Base-by-base conservation (phyloP, 768 basidiomycete genomes). In the Auricularia heimuer region DNA sequence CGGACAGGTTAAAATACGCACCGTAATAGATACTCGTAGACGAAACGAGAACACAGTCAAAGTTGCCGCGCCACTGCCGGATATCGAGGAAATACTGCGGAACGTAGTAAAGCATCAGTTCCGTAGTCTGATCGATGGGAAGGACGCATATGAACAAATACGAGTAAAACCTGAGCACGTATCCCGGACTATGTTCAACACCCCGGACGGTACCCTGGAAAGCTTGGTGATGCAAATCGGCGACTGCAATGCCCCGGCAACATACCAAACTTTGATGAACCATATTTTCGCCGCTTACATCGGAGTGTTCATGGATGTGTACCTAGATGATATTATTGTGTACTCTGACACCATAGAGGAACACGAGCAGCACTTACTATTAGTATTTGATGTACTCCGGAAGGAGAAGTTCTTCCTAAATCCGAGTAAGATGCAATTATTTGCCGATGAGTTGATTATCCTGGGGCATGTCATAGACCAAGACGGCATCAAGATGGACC, bases 291-390 rank as follows among this genome's bases (percentile, higher is more conserved):
- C 37, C 2, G 24, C 45, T 4, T 65, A 65, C 37, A 65, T 71
- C 24, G 70, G 71, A 3, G 62, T 66, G 7, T 71, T 67, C 62
- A 61, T 72, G 24, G 67, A 71, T 16, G 66, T 68, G 1, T 72
- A 71, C 64, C 64, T 69, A 42, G 66, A 69, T 36, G 67, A 69
- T 45, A 66, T 70, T 24, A 64, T 69, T 3, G 62, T 71, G 18
- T 70, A 65, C 66, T 82, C 79, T 0, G 10, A 78, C 0, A 66
- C 70, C 0, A 14, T 76, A 0, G 75, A 75, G 3, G 75, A 79
- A 62, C 80, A 81, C 51, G 45, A 67, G 1, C 39, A 67, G 4
- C 64, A 68, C 51, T 62, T 71, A 16, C 21, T 34, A 2, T 65
- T 60, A 11, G 54, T 71, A 14, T 62, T 71, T 39, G 18, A 54